Evolutionary conservation across 805 yeast species (phyloP).

Genomic region (Maudiozyma pseudohumilis): DNA sequence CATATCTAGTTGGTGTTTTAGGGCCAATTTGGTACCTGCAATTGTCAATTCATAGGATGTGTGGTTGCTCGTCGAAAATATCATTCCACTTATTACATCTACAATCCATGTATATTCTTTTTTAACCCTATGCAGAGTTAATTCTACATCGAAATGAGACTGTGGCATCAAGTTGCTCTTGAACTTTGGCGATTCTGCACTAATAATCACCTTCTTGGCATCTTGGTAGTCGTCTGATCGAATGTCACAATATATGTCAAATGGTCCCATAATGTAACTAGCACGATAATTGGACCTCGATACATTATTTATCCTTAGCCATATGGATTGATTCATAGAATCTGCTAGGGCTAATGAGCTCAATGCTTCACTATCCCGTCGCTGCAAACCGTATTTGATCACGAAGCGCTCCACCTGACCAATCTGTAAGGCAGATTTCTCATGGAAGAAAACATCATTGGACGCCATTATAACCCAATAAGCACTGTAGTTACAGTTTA

Average conservation of each 20-base stretch:
- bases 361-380: neutral
- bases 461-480: too few species aligned
- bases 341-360: neutral
- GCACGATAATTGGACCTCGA: conserved; percentile 46
- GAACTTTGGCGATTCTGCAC: conserved; percentile 57
- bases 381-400: conserved; percentile 4
- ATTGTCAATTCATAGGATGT: conserved; percentile 53
- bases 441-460: conserved; percentile 4
- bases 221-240: conserved; percentile 44
- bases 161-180: conserved; percentile 65
- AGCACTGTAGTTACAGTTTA: too few species aligned
- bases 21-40: neutral
- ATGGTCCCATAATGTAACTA: conserved; percentile 69
- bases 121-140: conserved; percentile 53
- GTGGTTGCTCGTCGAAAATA: conserved; percentile 52
- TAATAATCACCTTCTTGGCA: conserved; percentile 40
- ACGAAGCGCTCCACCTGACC: conserved; percentile 53
- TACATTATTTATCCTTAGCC: conserved; percentile 51
- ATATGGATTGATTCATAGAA: conserved; percentile 29
- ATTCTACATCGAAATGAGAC: conserved; percentile 49
- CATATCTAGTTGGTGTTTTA: neutral
- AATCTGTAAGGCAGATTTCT: conserved; percentile 31
- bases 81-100: conserved; percentile 60
- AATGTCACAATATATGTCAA: conserved; percentile 59
- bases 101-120: conserved; percentile 53